Evolutionary conservation across 257 asterid genomes (phyloP), one percentile per base, ranked within the genome.

Genomic region (Nicotiana paniculata): DNA sequence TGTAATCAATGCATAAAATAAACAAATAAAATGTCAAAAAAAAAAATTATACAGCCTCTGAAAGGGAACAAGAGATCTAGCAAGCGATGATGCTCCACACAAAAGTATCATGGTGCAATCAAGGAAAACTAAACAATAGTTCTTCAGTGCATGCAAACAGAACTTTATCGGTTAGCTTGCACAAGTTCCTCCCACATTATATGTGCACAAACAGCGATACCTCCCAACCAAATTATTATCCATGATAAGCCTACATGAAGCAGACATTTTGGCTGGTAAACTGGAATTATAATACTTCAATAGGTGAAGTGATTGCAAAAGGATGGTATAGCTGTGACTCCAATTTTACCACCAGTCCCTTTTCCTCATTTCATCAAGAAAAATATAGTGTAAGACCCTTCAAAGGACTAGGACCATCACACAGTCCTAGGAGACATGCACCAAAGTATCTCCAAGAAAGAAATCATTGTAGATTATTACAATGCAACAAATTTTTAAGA

Each of bases 1-100:
- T 66, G 84, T 81, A 74, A 76, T 61, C 63, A 53, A 85, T 80
- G 61, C 76, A 86, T 35, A 21, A 30, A 63, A 81, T 61, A 78
- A 82, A 67, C 59, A 67, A 30, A 77, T 12, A 78, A 80, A 54
- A 18, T 30, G 77, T 24, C 54, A 51, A 35, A 37, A 79, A 35
- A 37, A 79, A 54, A 77, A 3, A 9, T 17, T 78, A 77, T n/a
- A 83, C 32, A 68, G 83, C 83, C 81, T 61, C 70, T 53, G 39
- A 78, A 69, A 67, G 81, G 79, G 80, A 17, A 77, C 82, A 61
- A 53, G 67, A 35, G 69, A 37, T 83, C 37, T 77, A 35, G 74
- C 79, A 43, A 80, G 39, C 33, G 74, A 78, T 77, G 83, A 78
- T 66, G 65, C 64, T 24, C 43, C 76, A 13, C 61, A 13, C 3